A percentile compares a stretch with the other conserved stretches of the same genome.
Conservation (phyloP, 805 yeast species). For the Saturnispora saitoi region DNA sequence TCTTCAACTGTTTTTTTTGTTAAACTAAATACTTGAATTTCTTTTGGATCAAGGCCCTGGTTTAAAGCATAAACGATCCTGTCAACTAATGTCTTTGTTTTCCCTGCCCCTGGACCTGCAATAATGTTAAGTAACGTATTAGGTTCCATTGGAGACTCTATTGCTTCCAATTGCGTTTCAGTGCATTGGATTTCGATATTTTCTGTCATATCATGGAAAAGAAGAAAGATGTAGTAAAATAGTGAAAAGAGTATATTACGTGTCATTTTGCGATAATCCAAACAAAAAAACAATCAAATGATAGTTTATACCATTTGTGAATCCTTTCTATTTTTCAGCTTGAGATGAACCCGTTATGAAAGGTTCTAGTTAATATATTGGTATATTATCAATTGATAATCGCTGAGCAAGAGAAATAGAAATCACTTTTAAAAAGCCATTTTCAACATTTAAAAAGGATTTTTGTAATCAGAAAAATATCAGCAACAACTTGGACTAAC, state of each 20-base stretch:
- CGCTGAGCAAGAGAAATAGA: no score
- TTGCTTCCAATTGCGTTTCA: constrained; percentile 37
- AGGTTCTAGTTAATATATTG: no score
- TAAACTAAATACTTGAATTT: constrained; percentile 54
- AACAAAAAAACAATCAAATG: background rate
- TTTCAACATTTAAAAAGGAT: no score
- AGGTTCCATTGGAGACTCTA: constrained; percentile 32
- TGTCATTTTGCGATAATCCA: background rate
- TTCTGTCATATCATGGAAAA: background rate
- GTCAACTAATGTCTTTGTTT: constrained; percentile 50
- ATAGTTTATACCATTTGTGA: background rate
- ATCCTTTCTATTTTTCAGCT: no score
- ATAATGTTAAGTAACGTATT: constrained; percentile 39
- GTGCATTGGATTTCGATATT: constrained; percentile 29
- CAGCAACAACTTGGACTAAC: no score
- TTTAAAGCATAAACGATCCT: constrained; percentile 42
- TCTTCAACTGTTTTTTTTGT: constrained; percentile 61
- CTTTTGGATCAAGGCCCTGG: constrained; percentile 35
- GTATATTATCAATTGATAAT: no score
- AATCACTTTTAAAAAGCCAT: no score
- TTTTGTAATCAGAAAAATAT: no score
- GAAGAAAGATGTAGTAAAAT: background rate
- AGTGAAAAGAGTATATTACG: background rate
- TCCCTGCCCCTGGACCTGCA: constrained; percentile 75
- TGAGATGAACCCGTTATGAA: no score